These are phyloP conservation scores for Avena sativa DNA, from an alignment of 176 grass and related monocot genomes.

Conservation along the genomic window DNA sequence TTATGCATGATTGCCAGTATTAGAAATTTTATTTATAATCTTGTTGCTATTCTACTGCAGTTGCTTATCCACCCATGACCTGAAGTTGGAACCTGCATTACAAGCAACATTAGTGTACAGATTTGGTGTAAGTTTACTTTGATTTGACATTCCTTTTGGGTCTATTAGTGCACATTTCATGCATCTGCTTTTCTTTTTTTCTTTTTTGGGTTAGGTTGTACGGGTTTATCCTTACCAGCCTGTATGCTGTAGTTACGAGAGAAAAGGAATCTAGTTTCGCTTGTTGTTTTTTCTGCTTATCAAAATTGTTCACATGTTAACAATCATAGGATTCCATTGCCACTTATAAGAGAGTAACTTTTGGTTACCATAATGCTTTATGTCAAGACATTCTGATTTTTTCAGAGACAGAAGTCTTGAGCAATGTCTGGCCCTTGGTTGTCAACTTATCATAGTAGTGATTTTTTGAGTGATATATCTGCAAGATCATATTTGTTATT, in stretches of 20 bases:
- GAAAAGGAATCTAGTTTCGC: background rate
- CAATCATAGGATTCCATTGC: background rate
- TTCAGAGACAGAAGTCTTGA: too few relatives aligned
- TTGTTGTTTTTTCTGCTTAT: background rate
- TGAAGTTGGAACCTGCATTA: slow-evolving; percentile 31
- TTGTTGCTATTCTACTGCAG: slow-evolving; percentile 28
- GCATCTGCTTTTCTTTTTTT: slow-evolving; percentile 11
- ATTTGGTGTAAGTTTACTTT: slow-evolving; percentile 46
- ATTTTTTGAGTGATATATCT: too few relatives aligned
- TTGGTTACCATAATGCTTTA: background rate
- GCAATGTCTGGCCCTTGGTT: too few relatives aligned
- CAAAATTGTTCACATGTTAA: background rate
- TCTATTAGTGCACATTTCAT: slow-evolving; percentile 49
- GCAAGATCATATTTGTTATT: background rate
- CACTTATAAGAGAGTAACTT: background rate
- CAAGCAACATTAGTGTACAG: slow-evolving; percentile 38
- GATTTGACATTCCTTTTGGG: slow-evolving; percentile 30
- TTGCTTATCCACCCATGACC: slow-evolving; percentile 29
- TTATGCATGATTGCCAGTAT: slow-evolving; percentile 15
- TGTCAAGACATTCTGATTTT: too few relatives aligned
- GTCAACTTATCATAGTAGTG: too few relatives aligned
- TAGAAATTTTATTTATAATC: slow-evolving; percentile 15
- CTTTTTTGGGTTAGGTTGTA: slow-evolving; percentile 15
- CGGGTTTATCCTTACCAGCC: slow-evolving; percentile 36
- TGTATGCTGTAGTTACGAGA: slow-evolving; percentile 43